Evolutionary conservation across 2,329 filamentous ascomycete genomes (phyloP).

Genomic region (Talaromyces sp.): DNA sequence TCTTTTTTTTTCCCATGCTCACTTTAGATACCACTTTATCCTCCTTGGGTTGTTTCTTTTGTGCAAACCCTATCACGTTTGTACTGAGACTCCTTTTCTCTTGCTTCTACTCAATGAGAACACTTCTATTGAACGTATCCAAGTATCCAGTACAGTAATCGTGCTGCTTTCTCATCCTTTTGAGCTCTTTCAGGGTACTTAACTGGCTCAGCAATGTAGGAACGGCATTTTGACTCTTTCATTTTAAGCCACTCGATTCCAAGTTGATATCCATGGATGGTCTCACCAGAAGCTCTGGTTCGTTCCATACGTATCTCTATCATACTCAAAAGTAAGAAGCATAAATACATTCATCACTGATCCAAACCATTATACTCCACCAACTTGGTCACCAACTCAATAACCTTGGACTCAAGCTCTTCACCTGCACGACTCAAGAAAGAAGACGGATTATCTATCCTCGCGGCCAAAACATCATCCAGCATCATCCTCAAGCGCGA

Average conservation of each 20-base stretch:
- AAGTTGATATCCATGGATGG: background rate
- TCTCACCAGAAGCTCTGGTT: background rate
- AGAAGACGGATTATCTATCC: conserved; percentile 66
- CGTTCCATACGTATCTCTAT: background rate
- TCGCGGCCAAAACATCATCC: conserved; percentile 73
- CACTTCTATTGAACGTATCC: background rate
- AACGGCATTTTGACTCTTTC: too few species aligned
- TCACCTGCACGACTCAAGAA: background rate
- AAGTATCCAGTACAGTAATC: too few species aligned
- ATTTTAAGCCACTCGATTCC: too few species aligned
- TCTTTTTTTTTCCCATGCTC: conserved; percentile 16
- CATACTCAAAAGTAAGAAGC: too few species aligned
- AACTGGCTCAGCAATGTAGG: too few species aligned
- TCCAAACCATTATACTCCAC: conserved; percentile 89
- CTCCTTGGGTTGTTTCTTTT: conserved; percentile 15
- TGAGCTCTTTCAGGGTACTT: too few species aligned
- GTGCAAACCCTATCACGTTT: background rate
- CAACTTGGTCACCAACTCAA: conserved; percentile 70
- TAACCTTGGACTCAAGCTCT: conserved; percentile 47
- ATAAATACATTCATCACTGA: conserved; percentile 27
- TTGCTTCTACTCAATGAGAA: background rate
- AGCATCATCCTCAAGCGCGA: conserved; percentile 78
- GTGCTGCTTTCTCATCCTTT: too few species aligned
- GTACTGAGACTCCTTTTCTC: background rate
- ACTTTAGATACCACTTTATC: conserved; percentile 18